Evolutionary conservation across 2,329 filamentous ascomycete genomes (phyloP).

Genomic region (Chaetoscypha palmicola): DNA sequence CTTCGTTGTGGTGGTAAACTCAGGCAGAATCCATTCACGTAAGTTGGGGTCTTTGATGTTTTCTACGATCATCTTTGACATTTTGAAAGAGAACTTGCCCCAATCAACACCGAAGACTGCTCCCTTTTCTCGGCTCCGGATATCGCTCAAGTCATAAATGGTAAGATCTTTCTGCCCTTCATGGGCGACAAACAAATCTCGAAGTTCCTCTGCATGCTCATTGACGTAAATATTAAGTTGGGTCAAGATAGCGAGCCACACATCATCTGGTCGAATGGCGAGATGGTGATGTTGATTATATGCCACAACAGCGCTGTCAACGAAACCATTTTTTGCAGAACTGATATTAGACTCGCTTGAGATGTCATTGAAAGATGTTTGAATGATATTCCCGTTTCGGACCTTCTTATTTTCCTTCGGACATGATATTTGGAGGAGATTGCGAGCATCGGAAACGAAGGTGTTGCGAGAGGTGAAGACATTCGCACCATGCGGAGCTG

Average conservation of each 20-base stretch:
- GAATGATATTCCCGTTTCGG: neutral
- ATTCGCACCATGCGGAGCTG: constrained; percentile 5
- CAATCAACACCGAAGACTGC: constrained; percentile 22
- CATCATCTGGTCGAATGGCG: constrained; percentile 42
- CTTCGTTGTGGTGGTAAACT: constrained; percentile 43
- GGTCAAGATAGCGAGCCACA: constrained; percentile 45
- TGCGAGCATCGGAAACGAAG: neutral
- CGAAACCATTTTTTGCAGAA: constrained; percentile 33
- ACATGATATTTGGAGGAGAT: neutral
- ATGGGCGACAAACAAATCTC: constrained; percentile 37
- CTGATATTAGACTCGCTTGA: neutral
- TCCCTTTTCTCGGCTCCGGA: neutral
- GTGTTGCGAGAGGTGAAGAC: neutral
- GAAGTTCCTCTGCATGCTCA: constrained; percentile 38
- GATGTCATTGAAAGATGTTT: neutral
- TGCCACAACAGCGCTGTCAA: constrained; percentile 34
- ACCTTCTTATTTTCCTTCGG: neutral
- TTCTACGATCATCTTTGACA: constrained; percentile 35
- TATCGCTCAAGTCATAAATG: constrained; percentile 12
- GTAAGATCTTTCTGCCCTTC: constrained; percentile 32
- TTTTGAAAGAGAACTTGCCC: constrained; percentile 30
- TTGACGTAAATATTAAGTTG: constrained; percentile 43
- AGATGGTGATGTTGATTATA: constrained; percentile 41
- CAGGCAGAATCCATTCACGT: constrained; percentile 42
- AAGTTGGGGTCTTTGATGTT: constrained; percentile 37